Evolutionary conservation across 2,329 filamentous ascomycete species (phyloP).

Genomic region (Ophiocordyceps sinensis): DNA sequence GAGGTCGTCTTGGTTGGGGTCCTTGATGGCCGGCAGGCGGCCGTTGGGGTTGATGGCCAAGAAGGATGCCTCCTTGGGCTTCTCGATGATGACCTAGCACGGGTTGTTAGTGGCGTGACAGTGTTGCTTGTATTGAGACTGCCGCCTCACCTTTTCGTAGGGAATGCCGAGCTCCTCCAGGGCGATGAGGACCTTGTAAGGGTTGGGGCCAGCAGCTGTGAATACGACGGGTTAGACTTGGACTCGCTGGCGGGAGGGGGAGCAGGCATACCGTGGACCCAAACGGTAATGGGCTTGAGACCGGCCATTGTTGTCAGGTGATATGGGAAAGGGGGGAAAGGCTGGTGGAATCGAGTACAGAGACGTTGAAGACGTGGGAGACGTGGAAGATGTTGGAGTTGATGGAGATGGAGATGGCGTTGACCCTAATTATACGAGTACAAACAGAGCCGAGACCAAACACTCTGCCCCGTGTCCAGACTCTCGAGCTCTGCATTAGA

Average conservation of each 20-base stretch:
- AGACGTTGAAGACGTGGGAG: neutral
- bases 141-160: constrained; percentile 13
- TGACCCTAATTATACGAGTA: neutral
- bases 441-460: neutral
- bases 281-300: constrained; percentile 8
- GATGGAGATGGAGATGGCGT: no score
- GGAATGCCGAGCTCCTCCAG: constrained; percentile 22
- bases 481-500: neutral
- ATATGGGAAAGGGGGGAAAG: neutral
- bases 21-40: constrained; percentile 17
- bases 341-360: neutral
- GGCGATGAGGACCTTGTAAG: constrained; percentile 17
- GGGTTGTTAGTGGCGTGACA: neutral
- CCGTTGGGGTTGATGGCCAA: constrained; percentile 20
- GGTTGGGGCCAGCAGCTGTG: constrained; percentile 14
- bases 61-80: constrained; percentile 12
- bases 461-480: neutral
- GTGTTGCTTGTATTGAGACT: neutral
- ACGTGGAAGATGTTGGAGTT: no score
- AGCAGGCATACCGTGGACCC: constrained; percentile 4
- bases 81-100: constrained; percentile 5
- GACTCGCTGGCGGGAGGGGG: no score
- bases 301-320: neutral
- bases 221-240: neutral
- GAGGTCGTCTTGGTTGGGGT: constrained; percentile 18